Evolutionary conservation across 805 yeast genomes (phyloP).

Genomic region (Yamadazyma paraphyllophila): DNA sequence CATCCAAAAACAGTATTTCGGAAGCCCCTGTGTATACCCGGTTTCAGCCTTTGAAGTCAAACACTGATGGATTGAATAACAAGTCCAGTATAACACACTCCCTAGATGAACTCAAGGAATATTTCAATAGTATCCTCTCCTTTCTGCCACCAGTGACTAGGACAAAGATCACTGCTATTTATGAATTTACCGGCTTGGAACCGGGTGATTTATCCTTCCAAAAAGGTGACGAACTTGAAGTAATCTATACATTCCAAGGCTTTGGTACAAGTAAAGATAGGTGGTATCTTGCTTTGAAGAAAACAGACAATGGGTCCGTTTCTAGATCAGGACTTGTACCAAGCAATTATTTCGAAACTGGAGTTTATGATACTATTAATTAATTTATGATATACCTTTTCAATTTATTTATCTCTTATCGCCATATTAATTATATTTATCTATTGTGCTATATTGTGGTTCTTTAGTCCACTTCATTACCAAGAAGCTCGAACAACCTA

Average conservation of each 20-base stretch:
- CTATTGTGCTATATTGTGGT: too few species aligned
- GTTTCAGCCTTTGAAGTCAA: background rate
- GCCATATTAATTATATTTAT: too few species aligned
- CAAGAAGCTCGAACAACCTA: slow-evolving; percentile 37
- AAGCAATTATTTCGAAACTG: slow-evolving; percentile 19
- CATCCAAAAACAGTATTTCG: slow-evolving; percentile 32
- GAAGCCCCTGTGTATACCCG: slow-evolving; percentile 26
- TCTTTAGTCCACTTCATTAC: slow-evolving; percentile 28
- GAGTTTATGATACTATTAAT: background rate
- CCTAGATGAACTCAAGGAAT: slow-evolving; percentile 21
- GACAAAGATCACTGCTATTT: slow-evolving; percentile 13
- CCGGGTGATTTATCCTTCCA: slow-evolving; percentile 39
- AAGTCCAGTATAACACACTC: slow-evolving; percentile 25
- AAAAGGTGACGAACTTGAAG: slow-evolving; percentile 31
- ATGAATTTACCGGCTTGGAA: slow-evolving; percentile 29
- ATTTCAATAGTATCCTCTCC: slow-evolving; percentile 20
- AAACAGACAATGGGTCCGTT: slow-evolving; percentile 2
- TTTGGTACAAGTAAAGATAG: slow-evolving; percentile 19
- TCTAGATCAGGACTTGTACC: slow-evolving; percentile 39
- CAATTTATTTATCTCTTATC: too few species aligned
- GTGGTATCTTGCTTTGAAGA: slow-evolving; percentile 35
- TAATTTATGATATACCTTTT: background rate
- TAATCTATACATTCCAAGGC: slow-evolving; percentile 31
- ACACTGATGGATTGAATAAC: background rate
- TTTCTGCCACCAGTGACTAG: slow-evolving; percentile 7